A percentile compares a stretch with the other conserved stretches of the same genome.
phyloP scores from a whole-genome alignment of 2,329 filamentous ascomycete species.

The Fusarium sp. region DNA sequence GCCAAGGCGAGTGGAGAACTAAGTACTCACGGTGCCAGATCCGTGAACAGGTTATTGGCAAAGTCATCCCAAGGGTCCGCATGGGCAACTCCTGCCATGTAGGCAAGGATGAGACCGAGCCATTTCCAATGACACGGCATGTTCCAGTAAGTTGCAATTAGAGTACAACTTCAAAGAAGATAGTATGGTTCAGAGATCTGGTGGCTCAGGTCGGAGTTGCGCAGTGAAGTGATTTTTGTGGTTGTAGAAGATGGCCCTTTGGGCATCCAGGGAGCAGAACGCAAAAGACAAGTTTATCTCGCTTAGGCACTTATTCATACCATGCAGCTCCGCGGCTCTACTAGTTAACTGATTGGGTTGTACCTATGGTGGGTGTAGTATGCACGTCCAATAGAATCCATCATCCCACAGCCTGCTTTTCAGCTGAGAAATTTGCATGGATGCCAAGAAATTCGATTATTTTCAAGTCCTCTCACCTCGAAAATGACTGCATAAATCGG shows the following conservation, averaged over 20 bases:
- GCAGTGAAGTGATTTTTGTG: not conserved
- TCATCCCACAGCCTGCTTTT: not conserved
- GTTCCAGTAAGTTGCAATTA: not conserved
- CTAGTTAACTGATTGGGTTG: too few species aligned
- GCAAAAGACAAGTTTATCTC: not conserved
- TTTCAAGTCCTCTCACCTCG: not conserved
- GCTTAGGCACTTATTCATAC: not conserved
- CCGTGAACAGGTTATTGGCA: not conserved
- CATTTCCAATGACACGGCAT: not conserved
- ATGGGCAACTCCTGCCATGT: not conserved
- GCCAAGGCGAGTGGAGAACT: too few species aligned
- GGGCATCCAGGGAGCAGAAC: not conserved
- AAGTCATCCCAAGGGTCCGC: not conserved
- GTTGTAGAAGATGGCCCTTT: not conserved
- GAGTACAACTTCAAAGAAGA: not conserved
- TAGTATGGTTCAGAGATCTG: not conserved
- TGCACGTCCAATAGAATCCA: not conserved
- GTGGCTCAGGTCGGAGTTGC: not conserved
- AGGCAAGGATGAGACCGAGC: not conserved
- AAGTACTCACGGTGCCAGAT: not conserved
- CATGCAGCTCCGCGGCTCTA: too few species aligned
- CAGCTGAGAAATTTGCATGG: not conserved
- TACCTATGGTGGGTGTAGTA: too few species aligned
- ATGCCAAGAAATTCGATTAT: not conserved
- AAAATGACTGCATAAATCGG: not conserved